A percentile compares a stretch with the other conserved stretches of the same genome.
Evolutionary conservation across 495 filamentous ascomycete genomes (phyloP).

Genomic region (Pseudoneurospora amorphoporcata): DNA sequence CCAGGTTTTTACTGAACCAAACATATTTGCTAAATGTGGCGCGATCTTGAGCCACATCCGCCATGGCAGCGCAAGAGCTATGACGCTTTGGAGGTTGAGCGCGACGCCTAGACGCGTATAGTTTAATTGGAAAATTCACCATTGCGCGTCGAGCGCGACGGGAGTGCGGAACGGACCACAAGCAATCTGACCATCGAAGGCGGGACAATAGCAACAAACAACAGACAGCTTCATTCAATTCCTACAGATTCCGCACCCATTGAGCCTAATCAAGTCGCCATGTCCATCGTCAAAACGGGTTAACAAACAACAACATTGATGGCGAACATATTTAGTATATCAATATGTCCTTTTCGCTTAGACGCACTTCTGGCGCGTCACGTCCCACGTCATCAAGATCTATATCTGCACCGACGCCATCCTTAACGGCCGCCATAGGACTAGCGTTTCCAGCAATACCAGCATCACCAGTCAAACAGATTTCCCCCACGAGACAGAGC

Average conservation of each 20-base stretch:
- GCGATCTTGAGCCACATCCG: not conserved
- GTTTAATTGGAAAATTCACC: not conserved
- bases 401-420: slow-evolving; percentile 20
- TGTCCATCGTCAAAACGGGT: not conserved
- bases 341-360: slow-evolving; percentile 26
- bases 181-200: not conserved
- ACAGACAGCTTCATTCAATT: not conserved
- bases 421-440: slow-evolving; percentile 18
- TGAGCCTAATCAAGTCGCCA: not conserved
- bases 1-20: not conserved
- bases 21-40: not conserved
- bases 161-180: not conserved
- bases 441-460: not conserved
- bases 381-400: slow-evolving; percentile 21
- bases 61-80: not conserved
- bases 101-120: not conserved
- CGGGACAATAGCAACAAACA: not conserved
- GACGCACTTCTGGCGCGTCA: slow-evolving; percentile 25
- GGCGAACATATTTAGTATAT: slow-evolving; percentile 9
- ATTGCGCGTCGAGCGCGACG: not conserved
- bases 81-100: slow-evolving; percentile 5
- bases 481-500: not conserved
- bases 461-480: not conserved
- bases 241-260: not conserved
- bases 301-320: slow-evolving; percentile 8